phyloP scores from a whole-genome alignment of 371 early-diverging fungal species.

The Lichtheimia ramosa region DNA sequence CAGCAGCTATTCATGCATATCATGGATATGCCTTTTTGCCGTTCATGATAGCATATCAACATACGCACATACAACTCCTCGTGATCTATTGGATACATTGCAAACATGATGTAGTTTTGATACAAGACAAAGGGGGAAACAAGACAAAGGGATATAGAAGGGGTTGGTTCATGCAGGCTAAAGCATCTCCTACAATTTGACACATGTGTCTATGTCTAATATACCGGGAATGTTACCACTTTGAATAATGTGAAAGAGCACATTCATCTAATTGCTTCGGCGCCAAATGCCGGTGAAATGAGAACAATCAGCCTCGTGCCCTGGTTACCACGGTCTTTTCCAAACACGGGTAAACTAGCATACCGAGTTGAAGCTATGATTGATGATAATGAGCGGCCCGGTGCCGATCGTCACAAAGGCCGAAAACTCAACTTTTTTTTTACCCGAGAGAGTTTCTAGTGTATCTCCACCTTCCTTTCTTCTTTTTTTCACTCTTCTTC shows the following conservation, averaged over 20 bases:
- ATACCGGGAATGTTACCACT: too few relatives aligned
- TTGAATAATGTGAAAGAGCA: too few relatives aligned
- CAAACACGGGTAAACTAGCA: neutral
- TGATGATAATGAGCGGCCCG: neutral
- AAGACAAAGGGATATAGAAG: neutral
- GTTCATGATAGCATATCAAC: too few relatives aligned
- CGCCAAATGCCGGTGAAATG: neutral
- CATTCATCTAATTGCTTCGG: too few relatives aligned
- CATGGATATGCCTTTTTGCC: too few relatives aligned
- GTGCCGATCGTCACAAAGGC: neutral
- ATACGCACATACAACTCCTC: too few relatives aligned
- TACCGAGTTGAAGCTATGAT: neutral
- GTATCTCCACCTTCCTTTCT: slow-evolving; percentile 1
- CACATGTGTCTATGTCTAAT: too few relatives aligned
- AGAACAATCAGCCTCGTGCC: neutral
- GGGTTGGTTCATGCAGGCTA: too few relatives aligned
- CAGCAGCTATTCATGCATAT: too few relatives aligned
- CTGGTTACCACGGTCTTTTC: neutral
- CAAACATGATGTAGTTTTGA: neutral
- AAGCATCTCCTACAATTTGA: too few relatives aligned
- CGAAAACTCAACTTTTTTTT: neutral
- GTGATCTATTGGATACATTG: too few relatives aligned
- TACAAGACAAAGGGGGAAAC: neutral
- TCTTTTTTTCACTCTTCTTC: neutral
- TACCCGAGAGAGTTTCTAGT: neutral